These are phyloP conservation scores for Rutstroemia sp. DNA, from an alignment of 2,329 filamentous ascomycete genomes.

Conservation along the genomic window DNA sequence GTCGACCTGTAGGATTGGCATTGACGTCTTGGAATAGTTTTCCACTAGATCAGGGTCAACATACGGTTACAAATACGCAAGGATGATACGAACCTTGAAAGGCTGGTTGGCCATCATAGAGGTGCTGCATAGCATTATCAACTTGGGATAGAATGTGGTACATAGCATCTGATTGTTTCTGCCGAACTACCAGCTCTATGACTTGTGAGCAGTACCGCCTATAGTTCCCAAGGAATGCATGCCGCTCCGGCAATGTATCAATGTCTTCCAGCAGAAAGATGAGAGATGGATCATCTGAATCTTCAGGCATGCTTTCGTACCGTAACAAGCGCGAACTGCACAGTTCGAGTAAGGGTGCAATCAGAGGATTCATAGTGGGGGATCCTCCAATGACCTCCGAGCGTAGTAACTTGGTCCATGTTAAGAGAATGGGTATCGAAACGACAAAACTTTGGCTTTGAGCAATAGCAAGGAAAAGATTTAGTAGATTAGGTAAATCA, in stretches of 20 bases:
- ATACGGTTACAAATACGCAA: background rate
- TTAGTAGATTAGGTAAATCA: slow-evolving; percentile 68
- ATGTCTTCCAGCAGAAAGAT: slow-evolving; percentile 87
- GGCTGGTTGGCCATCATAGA: slow-evolving; percentile 63
- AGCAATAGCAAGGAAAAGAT: slow-evolving; percentile 70
- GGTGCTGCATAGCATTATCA: slow-evolving; percentile 62
- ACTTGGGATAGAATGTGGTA: slow-evolving; percentile 78
- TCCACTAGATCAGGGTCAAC: slow-evolving; percentile 32
- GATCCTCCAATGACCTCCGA: slow-evolving; percentile 63
- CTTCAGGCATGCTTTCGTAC: slow-evolving; percentile 80
- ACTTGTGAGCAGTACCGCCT: slow-evolving; percentile 81
- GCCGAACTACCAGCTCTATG: slow-evolving; percentile 78
- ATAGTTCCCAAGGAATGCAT: slow-evolving; percentile 95
- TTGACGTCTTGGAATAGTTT: slow-evolving; percentile 61
- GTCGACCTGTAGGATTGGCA: slow-evolving; percentile 72
- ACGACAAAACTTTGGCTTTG: slow-evolving; percentile 84
- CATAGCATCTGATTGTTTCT: slow-evolving; percentile 77
- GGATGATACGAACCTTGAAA: slow-evolving; percentile 50
- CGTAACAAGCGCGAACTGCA: slow-evolving; percentile 78
- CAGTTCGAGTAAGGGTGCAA: slow-evolving; percentile 71
- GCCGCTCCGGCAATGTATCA: slow-evolving; percentile 86
- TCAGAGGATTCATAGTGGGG: slow-evolving; percentile 50
- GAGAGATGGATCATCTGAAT: slow-evolving; percentile 71
- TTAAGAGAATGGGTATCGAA: slow-evolving; percentile 85
- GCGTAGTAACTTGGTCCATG: slow-evolving; percentile 77